Evolutionary conservation across 106 monocot genomes (phyloP).

Genomic region (Narthecium ossifragum): DNA sequence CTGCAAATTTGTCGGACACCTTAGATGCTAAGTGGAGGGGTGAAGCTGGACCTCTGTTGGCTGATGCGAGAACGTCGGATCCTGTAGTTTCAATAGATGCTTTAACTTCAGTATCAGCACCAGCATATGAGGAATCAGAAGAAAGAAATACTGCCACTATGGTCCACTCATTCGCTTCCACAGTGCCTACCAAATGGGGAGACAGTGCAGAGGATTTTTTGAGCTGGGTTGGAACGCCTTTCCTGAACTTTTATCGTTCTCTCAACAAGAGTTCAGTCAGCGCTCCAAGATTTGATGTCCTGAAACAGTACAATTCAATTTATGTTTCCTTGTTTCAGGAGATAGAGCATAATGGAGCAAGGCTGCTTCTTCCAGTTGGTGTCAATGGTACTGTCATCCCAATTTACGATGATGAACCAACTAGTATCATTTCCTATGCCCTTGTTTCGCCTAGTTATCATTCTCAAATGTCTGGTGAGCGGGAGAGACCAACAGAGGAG

Average conservation of each 20-base stretch:
- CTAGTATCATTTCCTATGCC: slow-evolving; percentile 69
- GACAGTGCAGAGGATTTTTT: slow-evolving; percentile 16
- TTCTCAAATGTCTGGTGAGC: slow-evolving; percentile 48
- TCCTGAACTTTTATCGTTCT: slow-evolving; percentile 35
- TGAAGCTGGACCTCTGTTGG: slow-evolving; percentile 28
- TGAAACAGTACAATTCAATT: slow-evolving; percentile 54
- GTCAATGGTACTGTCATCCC: slow-evolving; percentile 53
- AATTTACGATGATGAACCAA: slow-evolving; percentile 87
- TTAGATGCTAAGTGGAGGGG: slow-evolving; percentile 81
- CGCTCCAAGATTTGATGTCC: slow-evolving; percentile 17
- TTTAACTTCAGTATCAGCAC: slow-evolving; percentile 1
- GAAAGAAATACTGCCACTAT: slow-evolving; percentile 10
- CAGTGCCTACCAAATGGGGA: slow-evolving; percentile 6
- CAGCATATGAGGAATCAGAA: slow-evolving; percentile 14
- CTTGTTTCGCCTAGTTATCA: slow-evolving; percentile 64
- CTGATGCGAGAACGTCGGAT: slow-evolving; percentile 7
- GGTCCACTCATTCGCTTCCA: neutral
- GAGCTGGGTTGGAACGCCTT: slow-evolving; percentile 42
- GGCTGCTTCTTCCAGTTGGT: slow-evolving; percentile 64
- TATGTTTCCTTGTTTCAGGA: slow-evolving; percentile 41
- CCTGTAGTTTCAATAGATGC: slow-evolving; percentile 11
- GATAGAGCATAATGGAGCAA: slow-evolving; percentile 34
- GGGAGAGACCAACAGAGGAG: slow-evolving; percentile 26
- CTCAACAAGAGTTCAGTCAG: slow-evolving; percentile 33
- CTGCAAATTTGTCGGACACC: slow-evolving; percentile 10